phyloP scores from a whole-genome alignment of 768 basidiomycete species.

The Megacollybia marginata region DNA sequence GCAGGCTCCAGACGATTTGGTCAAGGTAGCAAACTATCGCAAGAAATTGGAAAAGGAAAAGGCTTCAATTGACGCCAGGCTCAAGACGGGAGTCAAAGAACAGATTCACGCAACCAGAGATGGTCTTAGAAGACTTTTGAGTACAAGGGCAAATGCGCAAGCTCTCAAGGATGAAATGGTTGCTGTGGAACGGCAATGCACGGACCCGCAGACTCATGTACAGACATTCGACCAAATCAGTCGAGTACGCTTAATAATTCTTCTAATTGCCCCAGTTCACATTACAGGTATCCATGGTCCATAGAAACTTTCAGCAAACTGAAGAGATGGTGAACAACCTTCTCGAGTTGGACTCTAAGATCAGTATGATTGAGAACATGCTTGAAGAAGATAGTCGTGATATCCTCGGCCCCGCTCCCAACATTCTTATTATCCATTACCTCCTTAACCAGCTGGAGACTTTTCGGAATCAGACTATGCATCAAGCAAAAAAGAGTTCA shows the following conservation, averaged over 20 bases:
- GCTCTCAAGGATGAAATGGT: conserved; percentile 82
- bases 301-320: conserved; percentile 90
- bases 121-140: conserved; percentile 74
- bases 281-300: conserved; percentile 84
- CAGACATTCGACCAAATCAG: conserved; percentile 94
- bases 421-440: conserved; percentile 85
- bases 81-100: conserved; percentile 87
- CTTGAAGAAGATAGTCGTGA: conserved; percentile 68
- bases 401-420: conserved; percentile 80
- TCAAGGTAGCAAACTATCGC: conserved; percentile 80
- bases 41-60: conserved; percentile 98
- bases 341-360: conserved; percentile 82
- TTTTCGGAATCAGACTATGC: conserved; percentile 93
- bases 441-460: conserved; percentile 88
- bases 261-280: conserved; percentile 1
- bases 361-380: conserved; percentile 73
- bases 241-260: conserved; percentile 43
- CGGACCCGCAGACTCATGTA: conserved; percentile 68
- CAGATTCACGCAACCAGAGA: conserved; percentile 88
- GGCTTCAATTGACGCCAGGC: conserved; percentile 83
- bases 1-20: conserved; percentile 89
- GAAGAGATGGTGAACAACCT: conserved; percentile 95
- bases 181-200: conserved; percentile 66
- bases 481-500: conserved; percentile 82
- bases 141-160: conserved; percentile 73